phyloP scores from a whole-genome alignment of 805 yeast genomes.

The Saccharomycopsis schoenii region DNA sequence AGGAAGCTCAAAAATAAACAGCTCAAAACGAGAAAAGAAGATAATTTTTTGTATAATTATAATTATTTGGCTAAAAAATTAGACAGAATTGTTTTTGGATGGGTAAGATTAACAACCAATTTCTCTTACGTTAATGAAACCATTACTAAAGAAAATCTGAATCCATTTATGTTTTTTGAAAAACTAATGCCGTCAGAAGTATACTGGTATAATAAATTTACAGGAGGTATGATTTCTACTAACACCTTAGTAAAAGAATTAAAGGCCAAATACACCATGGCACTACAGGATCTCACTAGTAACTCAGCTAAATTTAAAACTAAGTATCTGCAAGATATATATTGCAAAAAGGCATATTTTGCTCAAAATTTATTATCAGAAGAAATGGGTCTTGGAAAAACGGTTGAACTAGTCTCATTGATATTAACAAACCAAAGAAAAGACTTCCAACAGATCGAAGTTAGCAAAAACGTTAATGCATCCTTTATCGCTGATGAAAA shows the following conservation, averaged over 20 bases:
- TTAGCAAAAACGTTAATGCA: constrained; percentile 1
- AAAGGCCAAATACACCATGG: constrained; percentile 7
- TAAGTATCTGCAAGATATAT: background rate
- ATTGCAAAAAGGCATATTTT: constrained; percentile 3
- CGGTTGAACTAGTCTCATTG: constrained; percentile 72
- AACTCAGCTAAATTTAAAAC: background rate
- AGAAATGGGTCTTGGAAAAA: constrained; percentile 97
- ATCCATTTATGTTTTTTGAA: constrained; percentile 12
- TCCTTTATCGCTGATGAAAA: constrained; percentile 23
- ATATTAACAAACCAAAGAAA: constrained; percentile 49
- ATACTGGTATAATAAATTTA: constrained; percentile 41
- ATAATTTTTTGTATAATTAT: constrained; percentile 25
- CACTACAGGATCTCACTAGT: constrained; percentile 1
- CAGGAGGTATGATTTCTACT: constrained; percentile 36
- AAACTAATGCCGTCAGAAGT: constrained; percentile 3
- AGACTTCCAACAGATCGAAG: constrained; percentile 5
- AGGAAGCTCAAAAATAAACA: constrained; percentile 6
- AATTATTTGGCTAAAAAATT: constrained; percentile 14
- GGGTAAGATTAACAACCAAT: constrained; percentile 28
- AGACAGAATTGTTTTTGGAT: constrained; percentile 43
- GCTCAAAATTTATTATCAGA: constrained; percentile 73
- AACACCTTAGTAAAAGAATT: constrained; percentile 25
- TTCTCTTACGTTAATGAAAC: background rate
- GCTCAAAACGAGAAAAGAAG: constrained; percentile 19
- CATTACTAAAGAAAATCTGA: background rate